phyloP scores from a whole-genome alignment of 2,329 filamentous ascomycete genomes.

The Colletotrichum salicis region DNA sequence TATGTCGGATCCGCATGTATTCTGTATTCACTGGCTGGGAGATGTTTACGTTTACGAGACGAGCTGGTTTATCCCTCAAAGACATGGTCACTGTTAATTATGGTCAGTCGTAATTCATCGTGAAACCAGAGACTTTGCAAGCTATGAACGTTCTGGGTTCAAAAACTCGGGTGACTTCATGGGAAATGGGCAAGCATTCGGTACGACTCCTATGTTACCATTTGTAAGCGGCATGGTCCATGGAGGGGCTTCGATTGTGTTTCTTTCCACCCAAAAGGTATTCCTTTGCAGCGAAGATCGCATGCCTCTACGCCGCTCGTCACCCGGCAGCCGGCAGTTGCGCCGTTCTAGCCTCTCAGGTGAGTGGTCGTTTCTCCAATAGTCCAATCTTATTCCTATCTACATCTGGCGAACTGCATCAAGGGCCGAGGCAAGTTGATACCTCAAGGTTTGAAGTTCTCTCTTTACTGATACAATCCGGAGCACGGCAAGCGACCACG shows the following conservation, averaged over 20 bases:
- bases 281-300: neutral
- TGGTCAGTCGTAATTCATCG: neutral
- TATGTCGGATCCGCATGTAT: neutral
- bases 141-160: neutral
- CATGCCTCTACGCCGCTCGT: neutral
- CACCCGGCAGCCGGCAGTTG: constrained; percentile 17
- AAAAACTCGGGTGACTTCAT: neutral
- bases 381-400: neutral
- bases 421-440: neutral
- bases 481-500: neutral
- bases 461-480: neutral
- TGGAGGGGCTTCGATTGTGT: neutral
- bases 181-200: too few relatives aligned
- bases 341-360: neutral
- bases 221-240: neutral
- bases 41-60: neutral
- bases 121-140: neutral
- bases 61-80: neutral
- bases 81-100: neutral
- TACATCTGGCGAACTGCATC: neutral
- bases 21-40: neutral
- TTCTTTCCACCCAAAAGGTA: neutral
- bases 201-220: neutral
- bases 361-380: neutral
- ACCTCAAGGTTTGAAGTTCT: neutral